Base-by-base conservation (phyloP, 208 protist species). In the Acanthamoeba lugdunensis region DNA sequence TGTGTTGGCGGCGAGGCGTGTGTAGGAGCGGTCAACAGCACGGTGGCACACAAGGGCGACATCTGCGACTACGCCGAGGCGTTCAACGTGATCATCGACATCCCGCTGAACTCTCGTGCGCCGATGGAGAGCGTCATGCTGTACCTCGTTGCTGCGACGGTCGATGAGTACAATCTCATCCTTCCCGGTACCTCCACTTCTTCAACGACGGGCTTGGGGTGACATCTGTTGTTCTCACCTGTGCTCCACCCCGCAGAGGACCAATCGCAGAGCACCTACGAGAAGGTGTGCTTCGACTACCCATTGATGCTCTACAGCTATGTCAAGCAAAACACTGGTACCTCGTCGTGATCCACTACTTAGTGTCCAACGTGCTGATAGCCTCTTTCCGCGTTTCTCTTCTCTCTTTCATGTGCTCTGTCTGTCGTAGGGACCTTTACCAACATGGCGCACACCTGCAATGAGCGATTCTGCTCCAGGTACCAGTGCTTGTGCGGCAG, bases 241-340 rank as follows among this genome's bases (percentile, higher is more conserved):
- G 45, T 48, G 45, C 45, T 48, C 48, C 48, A 14, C 48, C 9
- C 16, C 23, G 23, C 77, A 85, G 77, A 89, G 45, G 45, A 89
- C 81, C 81, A 89, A 41, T 8, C 28, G 16, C 21, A 89, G 81
- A 63, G 56, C 37, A 89, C 56, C 81, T 89, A 89, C 56, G 81
- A 89, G 81, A 89, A 89, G 81, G 81, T 89, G 41, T 89, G 81
- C 48, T 89, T 89, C n/a, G 81, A 89, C 33, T 89, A 89, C 50
- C 81, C 81, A 25, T 33, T 89, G n/a, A 89, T 89, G 81, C 81
- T 89, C 52, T 89, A 67, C 81, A 89, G 30, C 28, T 89, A 89
- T 28, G n/a, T 41, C 28, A 89, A 11, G 11, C 25, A 25, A 33
- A 41, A 89, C 9, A 23, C 56, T 0, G 81, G 81, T 67, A 65